Conservation (phyloP, 306 rosid species). For the Corylus avellana region DNA sequence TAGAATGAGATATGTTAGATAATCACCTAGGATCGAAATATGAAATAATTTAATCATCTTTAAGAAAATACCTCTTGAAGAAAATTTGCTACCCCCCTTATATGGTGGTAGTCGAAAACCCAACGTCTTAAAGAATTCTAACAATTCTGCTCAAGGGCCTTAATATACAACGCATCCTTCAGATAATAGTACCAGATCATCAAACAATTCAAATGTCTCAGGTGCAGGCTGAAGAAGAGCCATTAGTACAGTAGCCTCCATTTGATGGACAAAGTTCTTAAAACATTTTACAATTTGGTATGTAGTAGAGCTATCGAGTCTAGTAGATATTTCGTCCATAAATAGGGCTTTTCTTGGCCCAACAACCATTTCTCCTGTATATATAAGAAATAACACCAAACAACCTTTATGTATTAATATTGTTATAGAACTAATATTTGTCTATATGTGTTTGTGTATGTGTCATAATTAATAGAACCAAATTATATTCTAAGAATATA, state of each 20-base stretch:
- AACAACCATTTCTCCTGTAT: constrained; percentile 81
- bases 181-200: constrained; percentile 71
- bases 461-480: too few species aligned
- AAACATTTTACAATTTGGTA: constrained; percentile 78
- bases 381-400: constrained; percentile 12
- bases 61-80: constrained; percentile 72
- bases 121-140: constrained; percentile 71
- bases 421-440: too few species aligned
- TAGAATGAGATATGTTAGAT: constrained; percentile 29
- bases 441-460: too few species aligned
- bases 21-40: not conserved
- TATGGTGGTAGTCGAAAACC: constrained; percentile 76
- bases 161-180: constrained; percentile 78
- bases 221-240: constrained; percentile 98
- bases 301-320: constrained; percentile 91
- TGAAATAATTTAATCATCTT: not conserved
- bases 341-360: constrained; percentile 84
- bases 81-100: constrained; percentile 88
- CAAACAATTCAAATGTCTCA: constrained; percentile 83
- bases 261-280: constrained; percentile 76
- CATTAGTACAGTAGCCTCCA: constrained; percentile 78
- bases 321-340: constrained; percentile 95
- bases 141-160: constrained; percentile 71
- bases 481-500: too few species aligned
- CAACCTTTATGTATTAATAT: not conserved